Conservation (phyloP, 129 eudicot species). For the Lonicera japonica region DNA sequence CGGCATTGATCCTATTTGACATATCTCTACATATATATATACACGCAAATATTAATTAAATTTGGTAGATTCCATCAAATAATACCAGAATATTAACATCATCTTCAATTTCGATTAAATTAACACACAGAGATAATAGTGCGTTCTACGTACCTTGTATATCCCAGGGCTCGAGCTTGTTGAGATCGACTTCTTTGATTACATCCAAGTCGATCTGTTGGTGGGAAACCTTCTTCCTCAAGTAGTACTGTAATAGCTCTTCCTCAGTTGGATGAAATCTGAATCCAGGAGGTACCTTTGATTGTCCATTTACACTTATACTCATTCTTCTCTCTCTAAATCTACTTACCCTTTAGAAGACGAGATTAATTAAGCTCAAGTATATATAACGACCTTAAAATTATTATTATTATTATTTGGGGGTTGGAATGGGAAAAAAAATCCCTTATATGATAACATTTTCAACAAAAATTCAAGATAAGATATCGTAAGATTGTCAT, state of each 20-base stretch:
- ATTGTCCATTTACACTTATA: slow-evolving; percentile 48
- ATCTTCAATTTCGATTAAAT: no score
- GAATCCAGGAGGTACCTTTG: slow-evolving; percentile 69
- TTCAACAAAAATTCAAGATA: no score
- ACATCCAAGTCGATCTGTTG: slow-evolving; percentile 73
- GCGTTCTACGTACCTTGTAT: slow-evolving; percentile 62
- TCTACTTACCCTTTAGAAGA: not conserved
- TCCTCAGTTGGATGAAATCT: slow-evolving; percentile 72
- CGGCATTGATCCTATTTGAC: slow-evolving; percentile 70
- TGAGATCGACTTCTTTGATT: slow-evolving; percentile 79
- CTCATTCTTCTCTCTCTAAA: slow-evolving; percentile 30
- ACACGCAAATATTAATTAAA: no score
- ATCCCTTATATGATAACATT: no score
- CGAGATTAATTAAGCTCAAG: not conserved
- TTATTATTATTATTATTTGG: no score
- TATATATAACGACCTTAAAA: no score
- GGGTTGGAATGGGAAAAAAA: no score
- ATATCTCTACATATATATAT: slow-evolving; percentile 61
- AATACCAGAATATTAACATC: no score
- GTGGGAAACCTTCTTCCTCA: slow-evolving; percentile 50
- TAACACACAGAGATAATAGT: no score
- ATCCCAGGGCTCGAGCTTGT: slow-evolving; percentile 89
- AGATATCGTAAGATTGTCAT: no score
- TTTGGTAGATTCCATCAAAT: no score
- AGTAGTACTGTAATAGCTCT: slow-evolving; percentile 57